Evolutionary conservation across 257 asterid species (phyloP).

Genomic region (Coffea canephora): DNA sequence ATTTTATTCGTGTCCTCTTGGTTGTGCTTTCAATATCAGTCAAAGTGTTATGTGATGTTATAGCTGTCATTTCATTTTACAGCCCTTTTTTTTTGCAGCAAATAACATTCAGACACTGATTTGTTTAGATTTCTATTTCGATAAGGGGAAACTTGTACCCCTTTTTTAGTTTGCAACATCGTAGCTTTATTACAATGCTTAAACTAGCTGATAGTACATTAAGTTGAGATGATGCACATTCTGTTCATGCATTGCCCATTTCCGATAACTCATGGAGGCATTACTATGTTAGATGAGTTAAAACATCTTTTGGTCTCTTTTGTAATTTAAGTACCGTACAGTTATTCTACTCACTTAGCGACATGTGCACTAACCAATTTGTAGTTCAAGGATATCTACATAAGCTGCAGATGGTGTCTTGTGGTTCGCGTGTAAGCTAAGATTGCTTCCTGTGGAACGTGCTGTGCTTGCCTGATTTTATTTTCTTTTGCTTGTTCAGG

Average conservation of each 20-base stretch:
- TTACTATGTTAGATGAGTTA: too few relatives aligned
- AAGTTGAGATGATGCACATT: neutral
- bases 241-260: neutral
- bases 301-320: neutral
- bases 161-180: neutral
- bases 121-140: neutral
- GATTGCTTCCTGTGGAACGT: neutral
- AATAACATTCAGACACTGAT: neutral
- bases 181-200: neutral
- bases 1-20: neutral
- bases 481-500: conserved; percentile 37
- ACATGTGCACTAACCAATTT: neutral
- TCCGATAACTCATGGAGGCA: neutral
- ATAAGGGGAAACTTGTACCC: neutral
- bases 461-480: neutral
- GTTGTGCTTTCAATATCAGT: neutral
- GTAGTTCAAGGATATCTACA: neutral
- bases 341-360: neutral
- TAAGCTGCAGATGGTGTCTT: too few relatives aligned
- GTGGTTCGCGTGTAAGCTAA: neutral
- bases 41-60: neutral
- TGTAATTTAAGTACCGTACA: neutral
- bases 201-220: neutral
- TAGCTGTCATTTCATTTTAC: neutral
- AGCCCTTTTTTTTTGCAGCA: neutral